These are phyloP conservation scores for Amborella trichopoda DNA, from an alignment of 164 flowering plant species.

Conservation along the genomic window DNA sequence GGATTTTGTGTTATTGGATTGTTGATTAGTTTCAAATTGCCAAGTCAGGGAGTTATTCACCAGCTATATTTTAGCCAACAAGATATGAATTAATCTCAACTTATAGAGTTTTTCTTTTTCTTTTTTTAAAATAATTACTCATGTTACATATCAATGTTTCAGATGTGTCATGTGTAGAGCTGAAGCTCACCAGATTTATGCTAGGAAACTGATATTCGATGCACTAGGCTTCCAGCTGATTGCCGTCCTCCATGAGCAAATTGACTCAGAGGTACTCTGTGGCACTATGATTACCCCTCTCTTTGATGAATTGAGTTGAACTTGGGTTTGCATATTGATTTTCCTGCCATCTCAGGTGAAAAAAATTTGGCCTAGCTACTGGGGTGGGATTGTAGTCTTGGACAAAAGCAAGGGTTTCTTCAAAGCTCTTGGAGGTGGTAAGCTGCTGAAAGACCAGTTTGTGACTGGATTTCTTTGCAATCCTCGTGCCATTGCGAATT, in stretches of 20 bases:
- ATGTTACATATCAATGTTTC: too few relatives aligned
- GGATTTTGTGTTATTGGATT: too few relatives aligned
- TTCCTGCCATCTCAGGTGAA: constrained; percentile 34
- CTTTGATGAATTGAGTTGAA: background rate
- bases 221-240: constrained; percentile 54
- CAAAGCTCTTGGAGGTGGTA: constrained; percentile 76
- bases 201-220: constrained; percentile 69
- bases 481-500: constrained; percentile 58
- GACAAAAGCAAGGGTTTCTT: constrained; percentile 47
- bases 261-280: constrained; percentile 57
- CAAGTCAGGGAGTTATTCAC: too few relatives aligned
- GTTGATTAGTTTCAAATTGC: too few relatives aligned
- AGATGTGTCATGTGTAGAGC: constrained; percentile 93
- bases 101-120: too few relatives aligned
- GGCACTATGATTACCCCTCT: background rate
- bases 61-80: too few relatives aligned
- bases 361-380: constrained; percentile 79
- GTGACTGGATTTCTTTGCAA: constrained; percentile 61
- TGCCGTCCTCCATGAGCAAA: constrained; percentile 65
- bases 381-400: constrained; percentile 57
- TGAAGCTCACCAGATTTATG: constrained; percentile 64
- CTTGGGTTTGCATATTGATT: background rate
- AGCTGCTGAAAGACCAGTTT: constrained; percentile 59
- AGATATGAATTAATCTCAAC: too few relatives aligned
- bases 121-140: too few relatives aligned